These are phyloP conservation scores for Saccharum spontaneum DNA, from an alignment of 176 grass and related monocot species.

Conservation along the genomic window DNA sequence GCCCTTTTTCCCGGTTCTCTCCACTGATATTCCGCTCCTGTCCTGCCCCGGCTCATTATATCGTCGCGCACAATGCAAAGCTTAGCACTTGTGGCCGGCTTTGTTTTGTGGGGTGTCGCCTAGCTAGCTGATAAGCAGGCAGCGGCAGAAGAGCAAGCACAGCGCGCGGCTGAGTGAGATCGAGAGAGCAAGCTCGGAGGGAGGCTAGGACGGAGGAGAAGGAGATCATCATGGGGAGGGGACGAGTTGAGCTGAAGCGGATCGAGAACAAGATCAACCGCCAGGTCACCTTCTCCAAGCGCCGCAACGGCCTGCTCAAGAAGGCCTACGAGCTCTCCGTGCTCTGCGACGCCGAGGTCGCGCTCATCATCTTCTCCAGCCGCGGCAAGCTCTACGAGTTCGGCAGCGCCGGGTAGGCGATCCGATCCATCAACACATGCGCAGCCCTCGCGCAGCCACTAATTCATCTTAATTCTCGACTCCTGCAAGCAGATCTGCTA, in stretches of 20 bases:
- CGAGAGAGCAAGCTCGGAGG: not conserved
- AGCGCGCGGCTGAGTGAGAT: not conserved
- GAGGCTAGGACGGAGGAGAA: not conserved
- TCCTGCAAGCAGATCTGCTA: slow-evolving; percentile 21
- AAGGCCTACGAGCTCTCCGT: slow-evolving; percentile 96
- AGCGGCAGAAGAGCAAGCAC: not conserved
- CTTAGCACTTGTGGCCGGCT: not conserved
- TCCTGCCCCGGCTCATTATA: slow-evolving; percentile 28
- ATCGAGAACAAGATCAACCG: slow-evolving; percentile 98
- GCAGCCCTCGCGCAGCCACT: no score
- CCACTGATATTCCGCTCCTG: slow-evolving; percentile 15
- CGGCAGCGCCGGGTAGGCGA: slow-evolving; percentile 63
- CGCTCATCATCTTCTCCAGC: slow-evolving; percentile 94
- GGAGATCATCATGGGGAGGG: slow-evolving; percentile 73
- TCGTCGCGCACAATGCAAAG: slow-evolving; percentile 26
- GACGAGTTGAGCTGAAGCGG: slow-evolving; percentile 88
- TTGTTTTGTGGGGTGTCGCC: not conserved
- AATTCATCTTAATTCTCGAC: not conserved
- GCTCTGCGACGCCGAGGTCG: slow-evolving; percentile 93
- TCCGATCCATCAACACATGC: not conserved
- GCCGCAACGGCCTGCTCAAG: slow-evolving; percentile 87
- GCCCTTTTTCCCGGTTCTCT: no score
- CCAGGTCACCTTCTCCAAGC: slow-evolving; percentile 98
- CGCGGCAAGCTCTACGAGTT: slow-evolving; percentile 98
- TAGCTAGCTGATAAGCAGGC: not conserved